Evolutionary conservation across 106 monocot genomes (phyloP), one percentile per base, ranked within the genome.

Genomic region (Platanthera zijinensis): DNA sequence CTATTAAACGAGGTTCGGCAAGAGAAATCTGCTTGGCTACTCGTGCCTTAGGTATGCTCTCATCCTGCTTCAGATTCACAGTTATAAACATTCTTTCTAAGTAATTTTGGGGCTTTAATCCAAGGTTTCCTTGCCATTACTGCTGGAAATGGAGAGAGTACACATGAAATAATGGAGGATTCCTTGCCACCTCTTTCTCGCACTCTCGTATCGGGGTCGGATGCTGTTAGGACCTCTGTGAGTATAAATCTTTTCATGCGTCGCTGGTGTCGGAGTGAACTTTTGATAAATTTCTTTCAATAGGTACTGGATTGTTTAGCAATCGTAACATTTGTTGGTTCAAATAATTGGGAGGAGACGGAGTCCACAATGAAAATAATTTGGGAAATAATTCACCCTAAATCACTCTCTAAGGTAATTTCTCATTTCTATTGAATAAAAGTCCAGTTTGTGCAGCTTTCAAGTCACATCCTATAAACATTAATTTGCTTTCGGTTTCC

Each of bases 81-180:
- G 3, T 47, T 72, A 12, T 25, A 53, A 47, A n/a, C 52, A 7
- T 72, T 71, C 25, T 0, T 71, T 39, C 71, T 82, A 66, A 66
- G 9, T 66, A 30, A 32, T 39, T 66, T 32, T 30, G 1, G 7
- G 11, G 2, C 22, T 59, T 72, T 78, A 1, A 72, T 47, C 84
- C 76, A 50, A 96, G 96, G 92, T 32, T 83, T 99, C 57, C 74
- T 99, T 64, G 77, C 86, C 52, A 74, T 99, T 61, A 99, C 94
- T 70, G 76, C 86, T 79, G 99, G 99, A 53, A 50, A 72, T 75
- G 90, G 86, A 51, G 73, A 22, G 69, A 85, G 48, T 50, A 79
- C 92, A 72, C 89, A 90, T 80, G 94, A 94, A 84, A 87, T 99
- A 79, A 83, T 99, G 91, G 86, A 85, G 47, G 90, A 99, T 45